phyloP scores from a whole-genome alignment of 805 yeast genomes.

The Wickerhamiella lipophila region DNA sequence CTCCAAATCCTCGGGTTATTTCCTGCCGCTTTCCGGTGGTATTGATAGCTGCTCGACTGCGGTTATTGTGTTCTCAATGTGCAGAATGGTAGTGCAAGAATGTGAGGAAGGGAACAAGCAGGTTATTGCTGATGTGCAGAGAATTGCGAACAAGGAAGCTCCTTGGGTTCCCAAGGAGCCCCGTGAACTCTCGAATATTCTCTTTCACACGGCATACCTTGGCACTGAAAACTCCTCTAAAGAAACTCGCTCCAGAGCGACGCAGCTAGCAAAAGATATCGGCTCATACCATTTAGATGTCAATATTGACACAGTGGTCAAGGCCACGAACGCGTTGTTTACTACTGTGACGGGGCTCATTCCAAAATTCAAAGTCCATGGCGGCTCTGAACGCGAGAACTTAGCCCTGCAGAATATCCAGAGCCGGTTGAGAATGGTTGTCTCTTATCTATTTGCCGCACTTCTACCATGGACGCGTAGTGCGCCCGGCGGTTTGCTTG shows the following conservation, averaged over 20 bases:
- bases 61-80: constrained; percentile 87
- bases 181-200: constrained; percentile 55
- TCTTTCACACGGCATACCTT: constrained; percentile 89
- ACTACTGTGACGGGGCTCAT: constrained; percentile 80
- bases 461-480: constrained; percentile 89
- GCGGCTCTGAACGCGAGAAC: constrained; percentile 85
- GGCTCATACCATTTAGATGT: constrained; percentile 86
- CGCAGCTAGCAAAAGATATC: constrained; percentile 54
- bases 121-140: constrained; percentile 64
- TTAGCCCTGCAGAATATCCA: constrained; percentile 93
- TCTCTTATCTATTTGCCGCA: constrained; percentile 87
- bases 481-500: constrained; percentile 65
- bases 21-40: constrained; percentile 91
- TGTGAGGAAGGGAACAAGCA: constrained; percentile 53
- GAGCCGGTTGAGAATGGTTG: constrained; percentile 90
- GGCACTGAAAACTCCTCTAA: constrained; percentile 86
- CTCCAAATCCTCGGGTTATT: constrained; percentile 80
- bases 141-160: constrained; percentile 43
- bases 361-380: constrained; percentile 84
- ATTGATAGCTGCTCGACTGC: constrained; percentile 98
- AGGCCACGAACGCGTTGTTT: constrained; percentile 61
- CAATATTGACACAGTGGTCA: constrained; percentile 78
- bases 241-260: constrained; percentile 78
- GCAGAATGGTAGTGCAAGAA: constrained; percentile 67
- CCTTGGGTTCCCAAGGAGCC: constrained; percentile 63